A percentile compares a stretch with the other conserved stretches of the same genome.
Evolutionary conservation across 495 filamentous ascomycete species (phyloP).

Genomic region (Lasiosphaeria hispida): DNA sequence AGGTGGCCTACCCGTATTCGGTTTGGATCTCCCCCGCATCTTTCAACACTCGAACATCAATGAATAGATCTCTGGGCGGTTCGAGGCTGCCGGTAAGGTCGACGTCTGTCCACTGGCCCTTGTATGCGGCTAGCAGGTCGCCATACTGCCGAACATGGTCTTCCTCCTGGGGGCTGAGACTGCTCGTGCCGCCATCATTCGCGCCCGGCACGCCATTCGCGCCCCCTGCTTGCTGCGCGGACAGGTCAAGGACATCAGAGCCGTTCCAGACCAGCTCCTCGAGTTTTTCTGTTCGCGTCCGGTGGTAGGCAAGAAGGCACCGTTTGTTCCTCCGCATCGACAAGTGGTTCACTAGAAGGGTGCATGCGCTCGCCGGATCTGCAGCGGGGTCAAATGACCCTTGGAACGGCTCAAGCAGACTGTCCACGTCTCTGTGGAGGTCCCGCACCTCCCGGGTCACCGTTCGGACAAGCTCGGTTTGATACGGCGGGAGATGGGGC

Average conservation of each 20-base stretch:
- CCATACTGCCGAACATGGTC: constrained; percentile 90
- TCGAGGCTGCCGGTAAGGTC: constrained; percentile 94
- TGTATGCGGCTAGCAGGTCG: constrained; percentile 91
- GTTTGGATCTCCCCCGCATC: constrained; percentile 99
- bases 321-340: constrained; percentile 96
- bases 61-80: constrained; percentile 92
- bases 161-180: constrained; percentile 93
- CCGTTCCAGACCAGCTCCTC: constrained; percentile 95
- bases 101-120: constrained; percentile 98
- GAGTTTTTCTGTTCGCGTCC: constrained; percentile 82
- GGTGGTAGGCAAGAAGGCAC: constrained; percentile 92
- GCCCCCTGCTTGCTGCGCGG: constrained; percentile 38
- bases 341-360: constrained; percentile 87
- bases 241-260: constrained; percentile 63
- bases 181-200: constrained; percentile 51
- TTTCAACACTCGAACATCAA: constrained; percentile 94
- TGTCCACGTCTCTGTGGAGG: constrained; percentile 82
- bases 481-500: constrained; percentile 84
- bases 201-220: constrained; percentile 30
- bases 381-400: constrained; percentile 81
- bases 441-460: constrained; percentile 92
- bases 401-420: constrained; percentile 76
- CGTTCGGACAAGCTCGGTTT: constrained; percentile 84
- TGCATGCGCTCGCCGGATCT: constrained; percentile 81
- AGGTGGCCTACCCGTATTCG: constrained; percentile 81